A percentile compares a stretch with the other conserved stretches of the same genome.
Conservation (phyloP, 768 basidiomycete species). For the Boletus rubroflammeus region DNA sequence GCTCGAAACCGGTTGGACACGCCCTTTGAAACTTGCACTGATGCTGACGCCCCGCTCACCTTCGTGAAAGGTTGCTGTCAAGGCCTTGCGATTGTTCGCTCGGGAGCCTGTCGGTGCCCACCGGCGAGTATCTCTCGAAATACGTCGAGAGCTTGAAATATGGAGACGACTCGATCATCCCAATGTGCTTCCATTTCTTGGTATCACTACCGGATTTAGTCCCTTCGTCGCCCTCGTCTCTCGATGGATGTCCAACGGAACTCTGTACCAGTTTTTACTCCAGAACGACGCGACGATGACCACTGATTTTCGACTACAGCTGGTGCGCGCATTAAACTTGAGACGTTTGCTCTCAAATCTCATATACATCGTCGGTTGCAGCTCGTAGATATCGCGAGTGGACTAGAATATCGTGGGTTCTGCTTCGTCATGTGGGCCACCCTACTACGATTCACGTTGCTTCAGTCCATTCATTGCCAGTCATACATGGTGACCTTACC, state of each 20-base stretch:
- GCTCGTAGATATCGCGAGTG: constrained; percentile 17
- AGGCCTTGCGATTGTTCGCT: constrained; percentile 7
- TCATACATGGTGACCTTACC: constrained; percentile 14
- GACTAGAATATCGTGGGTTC: constrained; percentile 12
- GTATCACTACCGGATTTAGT: constrained; percentile 12
- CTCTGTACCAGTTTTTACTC: constrained; percentile 1
- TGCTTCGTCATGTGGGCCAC: not conserved
- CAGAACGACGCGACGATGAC: constrained; percentile 1
- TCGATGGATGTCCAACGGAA: constrained; percentile 11
- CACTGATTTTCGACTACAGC: constrained; percentile 1
- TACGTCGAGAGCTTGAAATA: constrained; percentile 14
- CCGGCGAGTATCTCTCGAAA: not conserved
- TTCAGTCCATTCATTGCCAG: constrained; percentile 14
- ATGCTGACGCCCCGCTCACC: not conserved
- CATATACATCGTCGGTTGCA: not conserved
- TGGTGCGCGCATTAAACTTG: constrained; percentile 1
- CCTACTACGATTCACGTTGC: not conserved
- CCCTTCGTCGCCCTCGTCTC: constrained; percentile 10
- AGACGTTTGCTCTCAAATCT: not conserved
- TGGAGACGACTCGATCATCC: constrained; percentile 15
- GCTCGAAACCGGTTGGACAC: not conserved
- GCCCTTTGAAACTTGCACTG: not conserved
- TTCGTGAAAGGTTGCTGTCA: constrained; percentile 10
- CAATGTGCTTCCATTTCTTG: constrained; percentile 17
- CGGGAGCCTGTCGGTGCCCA: not conserved